These are phyloP conservation scores for Saccharomycopsis sp. DNA, from an alignment of 805 yeast species.

Conservation along the genomic window DNA sequence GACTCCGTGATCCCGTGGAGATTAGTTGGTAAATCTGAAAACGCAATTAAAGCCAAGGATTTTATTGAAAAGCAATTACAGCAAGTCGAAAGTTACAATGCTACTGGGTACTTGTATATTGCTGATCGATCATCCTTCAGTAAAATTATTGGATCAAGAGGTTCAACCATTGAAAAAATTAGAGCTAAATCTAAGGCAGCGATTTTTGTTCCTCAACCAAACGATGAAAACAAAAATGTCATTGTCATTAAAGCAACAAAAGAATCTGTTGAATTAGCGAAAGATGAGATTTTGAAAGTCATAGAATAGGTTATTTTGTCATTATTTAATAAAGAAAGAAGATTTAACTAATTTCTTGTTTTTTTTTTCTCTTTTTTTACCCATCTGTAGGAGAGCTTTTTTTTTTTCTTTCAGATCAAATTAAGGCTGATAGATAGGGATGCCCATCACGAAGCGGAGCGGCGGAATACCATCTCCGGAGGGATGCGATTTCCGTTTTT, in stretches of 20 bases:
- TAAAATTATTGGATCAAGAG: constrained; percentile 70
- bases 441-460: too few species aligned
- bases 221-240: constrained; percentile 45
- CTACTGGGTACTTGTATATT: constrained; percentile 58
- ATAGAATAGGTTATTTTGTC: too few species aligned
- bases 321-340: too few species aligned
- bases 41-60: constrained; percentile 46
- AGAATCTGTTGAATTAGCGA: constrained; percentile 46
- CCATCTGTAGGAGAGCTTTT: too few species aligned
- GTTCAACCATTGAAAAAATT: constrained; percentile 54
- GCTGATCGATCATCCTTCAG: constrained; percentile 46
- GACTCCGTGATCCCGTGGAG: constrained; percentile 55
- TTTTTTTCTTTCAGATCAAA: too few species aligned
- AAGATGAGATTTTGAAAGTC: constrained; percentile 31
- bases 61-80: constrained; percentile 44
- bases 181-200: constrained; percentile 52
- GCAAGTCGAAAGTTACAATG: constrained; percentile 38
- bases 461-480: too few species aligned
- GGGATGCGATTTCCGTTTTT: too few species aligned
- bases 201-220: constrained; percentile 56
- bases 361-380: too few species aligned
- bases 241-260: constrained; percentile 55
- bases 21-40: constrained; percentile 46
- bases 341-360: too few species aligned
- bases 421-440: too few species aligned